A percentile compares a stretch with the other conserved stretches of the same genome.
These are phyloP conservation scores for Myotisia sp. DNA, from an alignment of 2,329 filamentous ascomycete species.

Conservation along the genomic window DNA sequence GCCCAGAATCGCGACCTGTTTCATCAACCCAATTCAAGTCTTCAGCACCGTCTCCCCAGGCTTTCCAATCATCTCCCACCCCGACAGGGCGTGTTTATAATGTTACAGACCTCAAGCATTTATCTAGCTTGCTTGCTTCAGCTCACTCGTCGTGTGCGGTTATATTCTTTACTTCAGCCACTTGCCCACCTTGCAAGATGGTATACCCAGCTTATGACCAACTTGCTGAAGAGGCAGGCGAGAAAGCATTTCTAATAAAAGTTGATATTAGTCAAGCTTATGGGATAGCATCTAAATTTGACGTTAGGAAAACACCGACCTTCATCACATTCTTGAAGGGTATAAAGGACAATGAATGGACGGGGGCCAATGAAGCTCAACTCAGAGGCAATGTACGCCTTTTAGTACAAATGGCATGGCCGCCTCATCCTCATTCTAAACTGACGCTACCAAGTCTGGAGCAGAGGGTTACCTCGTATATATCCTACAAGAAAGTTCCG, in stretches of 20 bases:
- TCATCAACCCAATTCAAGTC: constrained; percentile 9
- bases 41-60: constrained; percentile 11
- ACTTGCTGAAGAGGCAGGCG: constrained; percentile 57
- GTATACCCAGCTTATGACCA: constrained; percentile 72
- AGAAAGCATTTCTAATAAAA: constrained; percentile 61
- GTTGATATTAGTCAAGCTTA: constrained; percentile 59
- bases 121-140: constrained; percentile 46
- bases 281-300: constrained; percentile 50
- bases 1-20: constrained; percentile 26
- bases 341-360: constrained; percentile 64
- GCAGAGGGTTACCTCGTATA: constrained; percentile 48
- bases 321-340: constrained; percentile 75
- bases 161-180: constrained; percentile 84
- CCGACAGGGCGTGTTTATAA: constrained; percentile 42
- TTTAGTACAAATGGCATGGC: constrained; percentile 59
- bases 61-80: constrained; percentile 11
- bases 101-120: constrained; percentile 43
- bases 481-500: constrained; percentile 63
- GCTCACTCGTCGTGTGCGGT: constrained; percentile 58
- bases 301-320: constrained; percentile 66
- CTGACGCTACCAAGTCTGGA: constrained; percentile 58
- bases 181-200: constrained; percentile 69
- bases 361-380: constrained; percentile 54
- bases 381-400: constrained; percentile 59
- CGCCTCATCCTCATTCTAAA: constrained; percentile 59